phyloP scores from a whole-genome alignment of 768 basidiomycete species.

The Boletus subcaerulescens region DNA sequence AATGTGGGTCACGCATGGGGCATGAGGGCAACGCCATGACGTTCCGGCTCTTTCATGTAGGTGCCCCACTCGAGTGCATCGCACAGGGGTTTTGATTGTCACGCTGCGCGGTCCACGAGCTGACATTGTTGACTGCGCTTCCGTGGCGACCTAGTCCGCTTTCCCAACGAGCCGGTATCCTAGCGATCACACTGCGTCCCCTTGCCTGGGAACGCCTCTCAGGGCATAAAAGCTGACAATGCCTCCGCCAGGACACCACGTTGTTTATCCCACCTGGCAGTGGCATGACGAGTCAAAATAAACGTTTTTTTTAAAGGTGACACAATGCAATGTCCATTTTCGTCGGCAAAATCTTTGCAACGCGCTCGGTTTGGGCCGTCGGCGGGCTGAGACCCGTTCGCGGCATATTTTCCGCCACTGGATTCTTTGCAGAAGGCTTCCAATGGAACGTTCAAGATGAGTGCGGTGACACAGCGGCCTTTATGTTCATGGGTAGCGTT shows the following conservation, averaged over 20 bases:
- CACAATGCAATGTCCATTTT: background rate
- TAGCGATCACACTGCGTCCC: background rate
- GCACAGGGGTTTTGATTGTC: background rate
- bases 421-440: slow-evolving; percentile 19
- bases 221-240: background rate
- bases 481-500: background rate
- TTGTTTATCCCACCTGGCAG: slow-evolving; percentile 1
- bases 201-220: slow-evolving; percentile 5
- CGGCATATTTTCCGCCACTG: slow-evolving; percentile 13
- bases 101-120: background rate
- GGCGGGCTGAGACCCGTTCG: background rate
- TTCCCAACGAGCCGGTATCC: background rate
- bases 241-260: slow-evolving; percentile 10
- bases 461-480: slow-evolving; percentile 7
- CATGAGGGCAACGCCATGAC: background rate
- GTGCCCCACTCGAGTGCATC: background rate
- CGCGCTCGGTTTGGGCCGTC: slow-evolving; percentile 9
- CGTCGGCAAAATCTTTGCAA: background rate
- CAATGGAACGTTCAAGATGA: slow-evolving; percentile 18
- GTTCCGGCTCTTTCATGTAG: background rate
- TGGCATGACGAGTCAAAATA: background rate
- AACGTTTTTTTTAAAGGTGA: background rate
- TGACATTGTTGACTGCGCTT: slow-evolving; percentile 1
- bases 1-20: slow-evolving; percentile 7
- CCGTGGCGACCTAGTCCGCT: background rate